Evolutionary conservation across 2,329 filamentous ascomycete species (phyloP).

Genomic region (Diplocarpon mali): DNA sequence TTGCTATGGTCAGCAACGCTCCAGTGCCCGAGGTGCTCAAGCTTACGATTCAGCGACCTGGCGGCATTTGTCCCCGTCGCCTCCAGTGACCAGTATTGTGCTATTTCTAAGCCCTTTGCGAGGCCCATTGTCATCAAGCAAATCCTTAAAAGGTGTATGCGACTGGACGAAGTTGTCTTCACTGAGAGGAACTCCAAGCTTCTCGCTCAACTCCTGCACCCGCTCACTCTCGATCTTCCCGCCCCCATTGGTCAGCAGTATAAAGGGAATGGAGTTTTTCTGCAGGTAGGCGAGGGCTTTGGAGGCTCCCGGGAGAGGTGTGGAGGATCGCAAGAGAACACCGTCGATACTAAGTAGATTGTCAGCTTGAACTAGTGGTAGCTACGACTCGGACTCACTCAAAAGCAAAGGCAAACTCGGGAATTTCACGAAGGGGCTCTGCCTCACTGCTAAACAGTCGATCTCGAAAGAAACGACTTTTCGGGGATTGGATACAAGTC

Average conservation of each 20-base stretch:
- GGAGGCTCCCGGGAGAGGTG: slow-evolving; percentile 67
- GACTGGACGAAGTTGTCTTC: slow-evolving; percentile 72
- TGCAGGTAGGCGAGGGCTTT: slow-evolving; percentile 65
- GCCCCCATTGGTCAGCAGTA: slow-evolving; percentile 91
- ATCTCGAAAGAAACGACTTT: too few relatives aligned
- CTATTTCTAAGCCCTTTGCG: slow-evolving; percentile 44
- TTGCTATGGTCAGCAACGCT: background rate
- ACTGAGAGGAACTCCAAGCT: slow-evolving; percentile 53
- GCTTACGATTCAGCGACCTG: slow-evolving; percentile 52
- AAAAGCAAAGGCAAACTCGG: slow-evolving; percentile 41
- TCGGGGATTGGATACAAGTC: too few relatives aligned
- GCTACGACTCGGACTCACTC: slow-evolving; percentile 32
- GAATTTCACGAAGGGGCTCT: too few relatives aligned
- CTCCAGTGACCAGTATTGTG: slow-evolving; percentile 66
- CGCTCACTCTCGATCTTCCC: slow-evolving; percentile 71
- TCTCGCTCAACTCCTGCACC: slow-evolving; percentile 55
- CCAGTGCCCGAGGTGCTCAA: background rate
- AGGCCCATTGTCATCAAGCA: slow-evolving; percentile 48
- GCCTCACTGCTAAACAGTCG: too few relatives aligned
- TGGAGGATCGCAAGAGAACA: slow-evolving; percentile 76
- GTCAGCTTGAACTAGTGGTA: slow-evolving; percentile 5
- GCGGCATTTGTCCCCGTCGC: slow-evolving; percentile 27
- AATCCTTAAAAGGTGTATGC: slow-evolving; percentile 76
- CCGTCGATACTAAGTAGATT: slow-evolving; percentile 55
- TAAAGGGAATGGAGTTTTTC: slow-evolving; percentile 70